Conservation (phyloP, 805 yeast species). For the Wickerhamomyces ciferrii region DNA sequence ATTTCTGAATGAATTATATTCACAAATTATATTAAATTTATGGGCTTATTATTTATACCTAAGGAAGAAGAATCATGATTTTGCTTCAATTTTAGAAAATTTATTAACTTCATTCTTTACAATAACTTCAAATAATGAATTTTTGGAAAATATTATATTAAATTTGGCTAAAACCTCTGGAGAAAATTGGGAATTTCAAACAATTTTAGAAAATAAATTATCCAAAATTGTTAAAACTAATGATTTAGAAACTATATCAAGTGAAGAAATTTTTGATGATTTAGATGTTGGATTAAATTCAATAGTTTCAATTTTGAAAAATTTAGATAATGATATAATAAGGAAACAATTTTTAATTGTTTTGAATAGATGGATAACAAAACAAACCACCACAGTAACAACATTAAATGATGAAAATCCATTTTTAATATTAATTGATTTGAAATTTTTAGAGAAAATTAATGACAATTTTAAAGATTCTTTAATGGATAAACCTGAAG, state of each 20-base stretch:
- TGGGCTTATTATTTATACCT: constrained; percentile 33
- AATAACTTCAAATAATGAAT: constrained; percentile 21
- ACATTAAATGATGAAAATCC: constrained; percentile 34
- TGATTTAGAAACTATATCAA: constrained; percentile 4
- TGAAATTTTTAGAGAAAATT: constrained; percentile 59
- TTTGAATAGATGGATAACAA: constrained; percentile 56
- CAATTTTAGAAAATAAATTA: constrained; percentile 30
- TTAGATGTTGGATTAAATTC: constrained; percentile 39
- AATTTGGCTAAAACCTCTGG: constrained; percentile 28
- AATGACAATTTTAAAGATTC: constrained; percentile 53
- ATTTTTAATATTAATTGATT: constrained; percentile 48
- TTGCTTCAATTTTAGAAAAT: constrained; percentile 25
- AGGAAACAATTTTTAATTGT: constrained; percentile 43
- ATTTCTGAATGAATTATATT: constrained; percentile 27
- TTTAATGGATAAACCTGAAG: constrained; percentile 38
- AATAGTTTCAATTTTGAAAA: constrained; percentile 38
- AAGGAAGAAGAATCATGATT: constrained; percentile 22
- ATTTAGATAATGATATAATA: constrained; percentile 42
- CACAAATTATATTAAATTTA: constrained; percentile 24
- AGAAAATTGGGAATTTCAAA: constrained; percentile 29
- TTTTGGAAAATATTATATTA: constrained; percentile 21
- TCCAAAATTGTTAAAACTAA: constrained; percentile 24
- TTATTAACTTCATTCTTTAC: constrained; percentile 28
- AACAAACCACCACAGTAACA: constrained; percentile 5
- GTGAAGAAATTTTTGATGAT: constrained; percentile 32